phyloP scores from a whole-genome alignment of 2,329 filamentous ascomycete species.

The Aspergillus hiratsukae region DNA sequence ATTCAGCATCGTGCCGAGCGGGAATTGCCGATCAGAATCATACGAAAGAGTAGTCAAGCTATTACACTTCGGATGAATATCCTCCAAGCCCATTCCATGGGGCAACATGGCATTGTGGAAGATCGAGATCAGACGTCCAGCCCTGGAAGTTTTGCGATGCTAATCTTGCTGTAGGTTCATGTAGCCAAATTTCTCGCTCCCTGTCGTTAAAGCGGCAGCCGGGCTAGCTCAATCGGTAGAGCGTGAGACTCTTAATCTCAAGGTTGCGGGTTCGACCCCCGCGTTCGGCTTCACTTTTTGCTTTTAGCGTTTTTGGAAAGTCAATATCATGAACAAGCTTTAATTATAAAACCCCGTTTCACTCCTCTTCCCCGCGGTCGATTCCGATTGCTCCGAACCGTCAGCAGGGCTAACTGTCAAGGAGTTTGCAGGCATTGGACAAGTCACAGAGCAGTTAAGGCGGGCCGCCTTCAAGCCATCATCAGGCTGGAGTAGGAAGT shows the following conservation, averaged over 20 bases:
- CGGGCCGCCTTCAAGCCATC: too few relatives aligned
- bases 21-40: neutral
- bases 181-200: neutral
- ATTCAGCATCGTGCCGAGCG: neutral
- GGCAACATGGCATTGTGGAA: too few relatives aligned
- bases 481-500: too few relatives aligned
- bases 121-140: neutral
- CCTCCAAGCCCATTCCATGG: neutral
- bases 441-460: too few relatives aligned
- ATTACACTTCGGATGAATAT: neutral
- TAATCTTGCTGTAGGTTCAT: neutral
- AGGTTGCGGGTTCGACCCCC: conserved; percentile 42
- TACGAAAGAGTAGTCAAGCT: neutral
- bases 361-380: too few relatives aligned
- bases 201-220: conserved; percentile 20
- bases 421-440: too few relatives aligned
- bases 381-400: too few relatives aligned
- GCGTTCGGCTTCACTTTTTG: conserved; percentile 1
- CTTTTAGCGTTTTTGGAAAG: too few relatives aligned
- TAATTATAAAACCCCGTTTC: too few relatives aligned
- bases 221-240: conserved; percentile 51
- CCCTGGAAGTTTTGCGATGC: neutral
- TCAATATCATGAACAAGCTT: too few relatives aligned
- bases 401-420: too few relatives aligned
- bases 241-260: conserved; percentile 49